Conservation (phyloP, 371 early-diverging fungal species). For the Actinomucor elegans region DNA sequence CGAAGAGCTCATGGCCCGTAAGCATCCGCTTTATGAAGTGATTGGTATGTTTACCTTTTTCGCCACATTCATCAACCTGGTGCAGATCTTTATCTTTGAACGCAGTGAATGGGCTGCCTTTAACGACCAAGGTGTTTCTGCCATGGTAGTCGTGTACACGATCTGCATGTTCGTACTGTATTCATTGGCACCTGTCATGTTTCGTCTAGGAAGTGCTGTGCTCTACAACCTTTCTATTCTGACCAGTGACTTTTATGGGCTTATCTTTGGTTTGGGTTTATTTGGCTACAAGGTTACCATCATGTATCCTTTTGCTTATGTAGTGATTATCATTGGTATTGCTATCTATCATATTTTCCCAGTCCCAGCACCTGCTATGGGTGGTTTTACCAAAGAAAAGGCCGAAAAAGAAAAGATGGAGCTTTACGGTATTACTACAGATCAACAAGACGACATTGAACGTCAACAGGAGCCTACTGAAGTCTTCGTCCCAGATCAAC, state of each 20-base stretch:
- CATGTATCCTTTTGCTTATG: constrained; percentile 66
- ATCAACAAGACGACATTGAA: constrained; percentile 1
- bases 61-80: constrained; percentile 64
- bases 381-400: constrained; percentile 14
- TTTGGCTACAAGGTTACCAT: constrained; percentile 55
- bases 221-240: constrained; percentile 73
- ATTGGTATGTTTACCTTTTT: constrained; percentile 71
- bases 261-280: constrained; percentile 65
- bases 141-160: constrained; percentile 59
- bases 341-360: constrained; percentile 61
- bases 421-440: constrained; percentile 2
- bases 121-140: constrained; percentile 26
- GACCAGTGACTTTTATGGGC: constrained; percentile 73
- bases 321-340: constrained; percentile 58
- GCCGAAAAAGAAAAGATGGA: constrained; percentile 13
- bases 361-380: constrained; percentile 30
- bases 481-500: no score
- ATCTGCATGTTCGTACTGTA: constrained; percentile 67
- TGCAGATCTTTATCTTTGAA: constrained; percentile 68
- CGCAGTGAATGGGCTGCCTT: constrained; percentile 34
- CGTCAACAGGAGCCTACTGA: background rate
- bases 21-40: constrained; percentile 70
- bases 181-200: constrained; percentile 64
- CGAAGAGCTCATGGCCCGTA: constrained; percentile 66
- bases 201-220: constrained; percentile 65